These are phyloP conservation scores for Coemansia sp. DNA, from an alignment of 192 early-diverging fungal species.

Conservation along the genomic window DNA sequence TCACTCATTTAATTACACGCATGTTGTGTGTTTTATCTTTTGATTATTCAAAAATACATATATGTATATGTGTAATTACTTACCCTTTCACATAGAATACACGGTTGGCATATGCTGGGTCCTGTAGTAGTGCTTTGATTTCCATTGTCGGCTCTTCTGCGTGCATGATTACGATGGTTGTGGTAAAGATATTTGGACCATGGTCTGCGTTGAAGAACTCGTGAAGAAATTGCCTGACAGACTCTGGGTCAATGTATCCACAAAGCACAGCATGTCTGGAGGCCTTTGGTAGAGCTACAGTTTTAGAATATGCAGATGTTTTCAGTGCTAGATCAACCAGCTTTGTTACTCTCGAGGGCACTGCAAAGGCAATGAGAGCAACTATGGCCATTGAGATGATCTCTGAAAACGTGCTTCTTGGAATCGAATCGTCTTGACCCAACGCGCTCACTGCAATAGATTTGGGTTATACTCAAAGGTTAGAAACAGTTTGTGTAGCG, in stretches of 20 bases:
- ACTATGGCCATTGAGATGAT: conserved; percentile 45
- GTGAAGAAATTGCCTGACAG: conserved; percentile 39
- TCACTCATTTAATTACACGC: too few relatives aligned
- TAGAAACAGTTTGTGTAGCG: neutral
- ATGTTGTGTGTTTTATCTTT: too few relatives aligned
- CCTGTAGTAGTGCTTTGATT: conserved; percentile 34
- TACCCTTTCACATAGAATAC: conserved; percentile 51
- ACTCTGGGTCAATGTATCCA: conserved; percentile 37
- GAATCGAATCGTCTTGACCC: conserved; percentile 32
- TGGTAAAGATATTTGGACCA: conserved; percentile 39
- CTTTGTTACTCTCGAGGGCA: conserved; percentile 36
- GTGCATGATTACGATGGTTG: conserved; percentile 40
- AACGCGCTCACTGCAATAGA: conserved; percentile 25
- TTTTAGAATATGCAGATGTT: conserved; percentile 40
- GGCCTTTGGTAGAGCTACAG: conserved; percentile 21
- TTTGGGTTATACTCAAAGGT: conserved; percentile 8
- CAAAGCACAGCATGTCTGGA: conserved; percentile 41
- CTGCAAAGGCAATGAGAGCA: conserved; percentile 38
- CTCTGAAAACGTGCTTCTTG: conserved; percentile 38
- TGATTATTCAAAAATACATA: too few relatives aligned
- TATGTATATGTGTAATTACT: too few relatives aligned
- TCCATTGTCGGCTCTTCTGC: conserved; percentile 36
- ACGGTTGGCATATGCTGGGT: conserved; percentile 40
- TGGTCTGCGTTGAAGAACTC: conserved; percentile 53
- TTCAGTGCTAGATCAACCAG: conserved; percentile 40